phyloP scores from a whole-genome alignment of 306 rosid genomes.

The Comarum palustre region DNA sequence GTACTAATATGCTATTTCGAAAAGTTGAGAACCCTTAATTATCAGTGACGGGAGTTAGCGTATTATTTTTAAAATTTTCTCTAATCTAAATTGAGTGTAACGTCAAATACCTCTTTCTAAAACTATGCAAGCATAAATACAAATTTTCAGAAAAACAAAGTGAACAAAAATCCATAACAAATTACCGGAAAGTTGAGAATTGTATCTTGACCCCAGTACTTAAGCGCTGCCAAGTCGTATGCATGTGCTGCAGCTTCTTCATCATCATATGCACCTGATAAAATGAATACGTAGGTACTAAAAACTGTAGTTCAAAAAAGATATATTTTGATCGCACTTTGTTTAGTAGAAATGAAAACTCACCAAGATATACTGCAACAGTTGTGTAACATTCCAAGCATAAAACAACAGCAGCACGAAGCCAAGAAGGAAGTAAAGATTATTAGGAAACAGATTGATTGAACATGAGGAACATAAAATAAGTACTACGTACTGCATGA shows the following conservation, averaged over 20 bases:
- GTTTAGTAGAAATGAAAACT: conserved; percentile 2
- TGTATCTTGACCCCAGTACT: conserved; percentile 40
- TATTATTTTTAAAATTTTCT: no score
- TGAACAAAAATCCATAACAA: background rate
- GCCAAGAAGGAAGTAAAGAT: background rate
- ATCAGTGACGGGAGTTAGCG: no score
- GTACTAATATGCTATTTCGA: no score
- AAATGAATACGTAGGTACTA: background rate
- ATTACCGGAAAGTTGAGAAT: conserved; percentile 42
- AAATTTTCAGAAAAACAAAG: no score
- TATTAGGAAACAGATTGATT: background rate
- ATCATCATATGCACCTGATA: conserved; percentile 36
- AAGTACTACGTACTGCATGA: background rate
- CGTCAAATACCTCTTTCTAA: no score
- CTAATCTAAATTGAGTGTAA: no score
- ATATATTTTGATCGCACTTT: background rate
- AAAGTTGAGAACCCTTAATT: no score
- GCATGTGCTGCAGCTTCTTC: conserved; percentile 37
- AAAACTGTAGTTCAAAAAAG: background rate
- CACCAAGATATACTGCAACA: conserved; percentile 78
- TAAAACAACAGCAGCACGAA: conserved; percentile 1
- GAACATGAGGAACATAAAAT: background rate
- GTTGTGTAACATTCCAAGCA: background rate
- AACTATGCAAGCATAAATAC: no score
- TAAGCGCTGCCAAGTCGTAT: conserved; percentile 40